These are phyloP conservation scores for Physcia stellaris DNA, from an alignment of 495 filamentous ascomycete species.

Conservation along the genomic window DNA sequence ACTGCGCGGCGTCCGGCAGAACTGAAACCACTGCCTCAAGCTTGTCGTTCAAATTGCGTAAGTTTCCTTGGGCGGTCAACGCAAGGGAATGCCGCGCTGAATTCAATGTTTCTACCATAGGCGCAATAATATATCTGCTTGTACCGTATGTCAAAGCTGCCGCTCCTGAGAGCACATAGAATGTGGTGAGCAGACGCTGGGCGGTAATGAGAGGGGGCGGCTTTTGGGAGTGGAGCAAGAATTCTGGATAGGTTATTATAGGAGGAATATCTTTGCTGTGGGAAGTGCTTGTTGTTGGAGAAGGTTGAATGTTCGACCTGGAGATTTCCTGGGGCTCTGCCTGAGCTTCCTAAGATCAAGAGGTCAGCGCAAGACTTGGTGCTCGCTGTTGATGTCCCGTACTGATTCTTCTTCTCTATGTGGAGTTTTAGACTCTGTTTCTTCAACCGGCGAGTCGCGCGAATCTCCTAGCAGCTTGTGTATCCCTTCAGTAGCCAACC, in stretches of 20 bases:
- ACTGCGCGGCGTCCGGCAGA: conserved; percentile 30
- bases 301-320: conserved; percentile 2
- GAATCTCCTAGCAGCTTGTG: conserved; percentile 44
- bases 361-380: no score
- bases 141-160: conserved; percentile 66
- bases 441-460: no score
- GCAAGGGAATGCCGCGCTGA: conserved; percentile 73
- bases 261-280: conserved; percentile 47
- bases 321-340: conserved; percentile 3
- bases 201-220: conserved; percentile 70
- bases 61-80: conserved; percentile 45
- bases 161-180: conserved; percentile 60
- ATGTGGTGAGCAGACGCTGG: conserved; percentile 56
- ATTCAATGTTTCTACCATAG: conserved; percentile 66
- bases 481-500: conserved; percentile 53
- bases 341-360: conserved; percentile 1
- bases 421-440: no score
- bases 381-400: no score
- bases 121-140: conserved; percentile 64
- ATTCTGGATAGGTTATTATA: conserved; percentile 97
- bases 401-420: no score
- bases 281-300: conserved; percentile 15
- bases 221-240: conserved; percentile 51
- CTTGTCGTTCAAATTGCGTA: conserved; percentile 56
- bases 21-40: conserved; percentile 59